Evolutionary conservation across 164 flowering plant species (phyloP), one percentile per base, ranked within the genome.

Genomic region (Buxus sempervirens): DNA sequence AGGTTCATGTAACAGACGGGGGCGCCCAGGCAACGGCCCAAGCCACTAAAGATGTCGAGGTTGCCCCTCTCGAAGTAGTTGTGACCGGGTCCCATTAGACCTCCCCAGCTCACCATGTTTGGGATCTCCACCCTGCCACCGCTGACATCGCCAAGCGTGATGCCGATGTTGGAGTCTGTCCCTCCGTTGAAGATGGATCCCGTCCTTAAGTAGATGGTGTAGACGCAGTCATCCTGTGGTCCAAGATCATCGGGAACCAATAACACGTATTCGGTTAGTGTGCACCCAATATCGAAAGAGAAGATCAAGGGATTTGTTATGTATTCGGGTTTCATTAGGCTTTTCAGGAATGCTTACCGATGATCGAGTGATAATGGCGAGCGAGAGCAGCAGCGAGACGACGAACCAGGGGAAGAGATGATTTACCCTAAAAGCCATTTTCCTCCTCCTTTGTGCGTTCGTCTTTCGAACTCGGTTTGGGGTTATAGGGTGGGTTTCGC

Each of bases 1-100:
- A 93, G 76, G 79, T 87, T 87, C 77, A 94, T 66, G 15, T 76
- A 80, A 69, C 98, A 94, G 27, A 79, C 60, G 1, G 95, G 86
- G 1, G 70, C 75, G 20, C 20, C 42, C 24, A 89, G 62, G 71
- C 98, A 91, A 0, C 70, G 73, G 0, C 82, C 97, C 0, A 82
- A 54, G 4, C 96, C 96, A 69, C 88, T 86, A 83, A 94, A 94
- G 25, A 90, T 84, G 76, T 94, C 98, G 3, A 91, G 78, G 64
- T 90, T 94, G 20, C 93, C 90, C 71, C 97, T 80, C 83, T 94
- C 98, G 82, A 73, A 91, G 80, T 91, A 94, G 77, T 90, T 68
- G 80, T 90, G 59, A 2, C 69, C 87, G 0, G 84, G 76, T 0
- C 69, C 90, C 96, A 90, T 90, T 7, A 94, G 54, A 54, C 98